Conservation (phyloP, 192 early-diverging fungal species). For the Gamsiella multidivaricata region DNA sequence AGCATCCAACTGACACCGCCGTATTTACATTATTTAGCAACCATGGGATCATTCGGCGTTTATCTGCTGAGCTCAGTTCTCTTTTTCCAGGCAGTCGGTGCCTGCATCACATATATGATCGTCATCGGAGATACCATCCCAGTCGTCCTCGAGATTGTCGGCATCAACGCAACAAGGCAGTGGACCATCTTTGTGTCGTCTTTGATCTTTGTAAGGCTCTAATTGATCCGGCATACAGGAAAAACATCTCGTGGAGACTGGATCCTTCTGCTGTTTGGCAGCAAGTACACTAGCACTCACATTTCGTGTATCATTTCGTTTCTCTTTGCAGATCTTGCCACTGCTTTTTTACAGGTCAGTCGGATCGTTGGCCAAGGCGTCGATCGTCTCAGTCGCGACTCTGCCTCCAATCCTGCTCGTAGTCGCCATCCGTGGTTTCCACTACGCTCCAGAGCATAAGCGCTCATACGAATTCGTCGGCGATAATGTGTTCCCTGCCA, state of each 20-base stretch:
- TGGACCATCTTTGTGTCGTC: constrained; percentile 54
- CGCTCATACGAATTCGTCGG: constrained; percentile 65
- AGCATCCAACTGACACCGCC: no score
- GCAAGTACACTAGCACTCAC: no score
- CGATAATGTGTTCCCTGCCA: constrained; percentile 66
- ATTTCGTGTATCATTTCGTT: no score
- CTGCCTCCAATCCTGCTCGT: constrained; percentile 71
- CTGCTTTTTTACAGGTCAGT: constrained; percentile 71
- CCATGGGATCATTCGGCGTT: constrained; percentile 64
- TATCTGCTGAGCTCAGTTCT: constrained; percentile 65
- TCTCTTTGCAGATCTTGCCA: constrained; percentile 60
- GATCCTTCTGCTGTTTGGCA: no score
- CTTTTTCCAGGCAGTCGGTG: constrained; percentile 68
- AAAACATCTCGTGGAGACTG: not conserved
- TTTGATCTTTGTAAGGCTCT: constrained; percentile 54
- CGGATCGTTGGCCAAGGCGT: constrained; percentile 65
- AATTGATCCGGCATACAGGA: no score
- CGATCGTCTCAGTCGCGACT: constrained; percentile 66
- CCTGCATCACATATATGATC: constrained; percentile 72
- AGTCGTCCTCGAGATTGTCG: constrained; percentile 45
- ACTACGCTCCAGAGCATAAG: constrained; percentile 63
- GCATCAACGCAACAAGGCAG: constrained; percentile 35
- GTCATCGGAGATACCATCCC: constrained; percentile 64
- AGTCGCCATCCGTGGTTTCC: constrained; percentile 66
- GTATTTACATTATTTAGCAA: constrained; percentile 14